These are phyloP conservation scores for Pyrenochaeta sp. DNA, from an alignment of 2,329 filamentous ascomycete species.

Conservation along the genomic window DNA sequence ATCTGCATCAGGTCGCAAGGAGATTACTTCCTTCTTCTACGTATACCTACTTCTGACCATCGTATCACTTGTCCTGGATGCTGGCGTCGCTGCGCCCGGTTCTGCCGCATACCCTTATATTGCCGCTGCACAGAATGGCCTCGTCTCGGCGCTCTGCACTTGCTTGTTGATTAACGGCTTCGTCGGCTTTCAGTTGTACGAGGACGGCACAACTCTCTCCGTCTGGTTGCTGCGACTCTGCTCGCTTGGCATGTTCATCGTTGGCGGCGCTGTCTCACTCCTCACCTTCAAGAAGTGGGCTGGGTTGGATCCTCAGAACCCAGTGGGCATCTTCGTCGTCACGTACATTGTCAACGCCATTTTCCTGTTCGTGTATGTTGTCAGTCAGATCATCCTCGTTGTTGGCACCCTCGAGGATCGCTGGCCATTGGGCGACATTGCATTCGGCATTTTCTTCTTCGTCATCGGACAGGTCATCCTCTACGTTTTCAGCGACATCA, in stretches of 20 bases:
- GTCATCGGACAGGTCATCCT: conserved; percentile 90
- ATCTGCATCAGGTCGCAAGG: conserved; percentile 64
- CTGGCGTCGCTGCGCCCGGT: conserved; percentile 87
- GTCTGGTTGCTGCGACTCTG: conserved; percentile 88
- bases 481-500: conserved; percentile 84
- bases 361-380: conserved; percentile 82
- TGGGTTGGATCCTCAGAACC: conserved; percentile 83
- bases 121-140: conserved; percentile 82
- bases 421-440: conserved; percentile 92
- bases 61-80: conserved; percentile 87
- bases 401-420: conserved; percentile 89
- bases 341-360: conserved; percentile 91
- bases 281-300: conserved; percentile 94
- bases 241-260: conserved; percentile 81
- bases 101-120: conserved; percentile 88
- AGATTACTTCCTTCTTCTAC: conserved; percentile 93
- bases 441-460: conserved; percentile 90
- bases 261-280: conserved; percentile 86
- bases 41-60: conserved; percentile 91
- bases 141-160: conserved; percentile 84
- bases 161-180: conserved; percentile 96
- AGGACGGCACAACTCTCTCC: conserved; percentile 91
- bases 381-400: conserved; percentile 88
- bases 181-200: conserved; percentile 97
- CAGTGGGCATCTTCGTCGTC: conserved; percentile 87